Percentiles rank a stretch among this genome's conserved stretches.
Evolutionary conservation across 164 flowering plant genomes (phyloP).

Genomic region (Nelumbo lutea): DNA sequence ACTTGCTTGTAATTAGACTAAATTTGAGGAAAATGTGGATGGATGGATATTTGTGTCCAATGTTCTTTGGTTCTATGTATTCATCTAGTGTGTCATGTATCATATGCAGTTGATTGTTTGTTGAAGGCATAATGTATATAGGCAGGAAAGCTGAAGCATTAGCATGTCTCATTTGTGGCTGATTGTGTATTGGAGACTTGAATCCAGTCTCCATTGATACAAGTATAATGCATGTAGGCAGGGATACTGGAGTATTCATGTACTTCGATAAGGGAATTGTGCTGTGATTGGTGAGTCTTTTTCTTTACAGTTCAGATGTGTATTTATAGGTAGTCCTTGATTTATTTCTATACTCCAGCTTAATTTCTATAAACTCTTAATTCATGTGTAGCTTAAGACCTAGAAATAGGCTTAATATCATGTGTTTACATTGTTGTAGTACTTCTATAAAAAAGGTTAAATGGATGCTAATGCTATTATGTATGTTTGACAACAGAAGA

Average conservation of each 20-base stretch:
- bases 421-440: background rate
- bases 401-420: background rate
- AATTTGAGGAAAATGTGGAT: no score
- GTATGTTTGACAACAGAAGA: background rate
- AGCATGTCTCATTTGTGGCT: no score
- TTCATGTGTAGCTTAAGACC: background rate
- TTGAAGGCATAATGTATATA: no score
- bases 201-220: background rate
- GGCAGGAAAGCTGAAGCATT: no score
- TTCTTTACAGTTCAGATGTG: slow-evolving; percentile 19
- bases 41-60: no score
- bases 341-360: slow-evolving; percentile 10
- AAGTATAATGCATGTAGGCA: slow-evolving; percentile 28
- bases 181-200: no score
- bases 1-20: no score
- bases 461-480: background rate
- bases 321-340: slow-evolving; percentile 17
- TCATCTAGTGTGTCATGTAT: no score
- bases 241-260: slow-evolving; percentile 12
- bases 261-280: background rate
- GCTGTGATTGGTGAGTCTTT: slow-evolving; percentile 13
- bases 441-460: background rate
- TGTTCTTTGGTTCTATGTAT: no score
- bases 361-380: background rate
- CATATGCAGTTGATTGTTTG: no score